Evolutionary conservation across 768 basidiomycete species (phyloP).

Genomic region (Mycena amicta): DNA sequence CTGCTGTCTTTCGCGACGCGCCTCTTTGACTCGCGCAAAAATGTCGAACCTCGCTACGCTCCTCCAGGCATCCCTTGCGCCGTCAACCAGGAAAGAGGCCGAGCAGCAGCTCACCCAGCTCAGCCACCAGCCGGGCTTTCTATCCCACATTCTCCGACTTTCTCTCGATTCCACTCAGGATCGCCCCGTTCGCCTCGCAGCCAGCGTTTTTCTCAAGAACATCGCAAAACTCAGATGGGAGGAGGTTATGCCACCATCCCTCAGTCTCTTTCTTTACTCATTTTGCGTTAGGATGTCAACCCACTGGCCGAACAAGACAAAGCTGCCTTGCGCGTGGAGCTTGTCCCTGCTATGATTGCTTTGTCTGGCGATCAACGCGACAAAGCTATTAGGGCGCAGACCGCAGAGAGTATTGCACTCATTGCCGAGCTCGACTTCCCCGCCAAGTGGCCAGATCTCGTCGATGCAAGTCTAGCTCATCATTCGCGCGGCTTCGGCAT

Average conservation of each 20-base stretch:
- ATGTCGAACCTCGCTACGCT: constrained; percentile 74
- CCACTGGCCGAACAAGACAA: constrained; percentile 77
- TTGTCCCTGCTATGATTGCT: constrained; percentile 91
- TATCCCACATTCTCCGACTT: constrained; percentile 75
- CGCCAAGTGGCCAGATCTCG: constrained; percentile 80
- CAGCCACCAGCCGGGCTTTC: constrained; percentile 77
- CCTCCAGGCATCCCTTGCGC: constrained; percentile 71
- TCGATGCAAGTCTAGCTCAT: constrained; percentile 67
- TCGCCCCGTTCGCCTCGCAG: constrained; percentile 77
- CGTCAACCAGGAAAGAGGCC: constrained; percentile 73
- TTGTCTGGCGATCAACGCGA: constrained; percentile 69
- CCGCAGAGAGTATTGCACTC: constrained; percentile 90
- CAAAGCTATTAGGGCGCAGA: constrained; percentile 76
- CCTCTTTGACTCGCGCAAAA: constrained; percentile 6
- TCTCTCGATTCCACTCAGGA: constrained; percentile 71
- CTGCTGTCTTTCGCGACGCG: constrained; percentile 13
- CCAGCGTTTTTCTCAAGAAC: constrained; percentile 92
- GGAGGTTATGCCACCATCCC: constrained; percentile 52
- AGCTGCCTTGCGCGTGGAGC: constrained; percentile 64
- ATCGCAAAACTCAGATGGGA: constrained; percentile 86
- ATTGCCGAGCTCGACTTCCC: constrained; percentile 95
- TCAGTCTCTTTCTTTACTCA: background rate
- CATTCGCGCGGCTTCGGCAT: background rate
- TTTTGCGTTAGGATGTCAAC: constrained; percentile 59
- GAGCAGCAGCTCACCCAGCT: constrained; percentile 73